Evolutionary conservation across 257 asterid species (phyloP).

Genomic region (Solanum dulcamara): DNA sequence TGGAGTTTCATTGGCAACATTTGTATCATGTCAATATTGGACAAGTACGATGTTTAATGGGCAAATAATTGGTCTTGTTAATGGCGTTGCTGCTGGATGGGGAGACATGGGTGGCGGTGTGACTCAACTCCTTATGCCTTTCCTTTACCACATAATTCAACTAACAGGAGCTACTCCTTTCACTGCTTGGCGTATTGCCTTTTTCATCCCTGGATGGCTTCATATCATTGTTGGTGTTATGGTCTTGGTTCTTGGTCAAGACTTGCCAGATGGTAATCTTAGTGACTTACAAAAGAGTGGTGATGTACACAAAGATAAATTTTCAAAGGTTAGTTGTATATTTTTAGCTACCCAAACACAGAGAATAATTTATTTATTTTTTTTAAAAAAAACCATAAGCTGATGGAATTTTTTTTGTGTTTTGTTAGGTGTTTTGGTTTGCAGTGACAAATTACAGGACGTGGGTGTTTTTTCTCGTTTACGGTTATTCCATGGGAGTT

Average conservation of each 20-base stretch:
- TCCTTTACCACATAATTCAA: conserved; percentile 2
- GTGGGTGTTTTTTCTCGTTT: conserved; percentile 1
- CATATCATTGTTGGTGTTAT: conserved; percentile 6
- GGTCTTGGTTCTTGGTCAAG: conserved; percentile 7
- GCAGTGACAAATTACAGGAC: conserved; percentile 9
- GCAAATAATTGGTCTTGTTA: conserved; percentile 1
- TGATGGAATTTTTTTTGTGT: background rate
- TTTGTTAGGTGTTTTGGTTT: background rate
- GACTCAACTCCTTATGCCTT: conserved; percentile 11
- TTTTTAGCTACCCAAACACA: background rate
- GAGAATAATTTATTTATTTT: background rate
- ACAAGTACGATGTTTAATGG: conserved; percentile 2
- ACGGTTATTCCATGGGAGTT: conserved; percentile 11
- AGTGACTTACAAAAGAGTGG: background rate
- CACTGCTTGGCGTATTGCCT: conserved; percentile 10
- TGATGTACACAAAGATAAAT: conserved; percentile 1
- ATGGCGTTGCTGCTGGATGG: conserved; percentile 13
- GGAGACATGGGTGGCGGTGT: conserved; percentile 14
- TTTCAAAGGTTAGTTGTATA: background rate
- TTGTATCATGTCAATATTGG: conserved; percentile 3
- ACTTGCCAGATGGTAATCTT: conserved; percentile 11
- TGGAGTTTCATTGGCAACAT: conserved; percentile 2
- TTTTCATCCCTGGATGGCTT: conserved; percentile 6
- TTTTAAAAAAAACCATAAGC: background rate
- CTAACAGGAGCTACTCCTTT: conserved; percentile 6